Evolutionary conservation across 352 stramenopile species (phyloP).

Genomic region (Phytophthora pseudosyringae): DNA sequence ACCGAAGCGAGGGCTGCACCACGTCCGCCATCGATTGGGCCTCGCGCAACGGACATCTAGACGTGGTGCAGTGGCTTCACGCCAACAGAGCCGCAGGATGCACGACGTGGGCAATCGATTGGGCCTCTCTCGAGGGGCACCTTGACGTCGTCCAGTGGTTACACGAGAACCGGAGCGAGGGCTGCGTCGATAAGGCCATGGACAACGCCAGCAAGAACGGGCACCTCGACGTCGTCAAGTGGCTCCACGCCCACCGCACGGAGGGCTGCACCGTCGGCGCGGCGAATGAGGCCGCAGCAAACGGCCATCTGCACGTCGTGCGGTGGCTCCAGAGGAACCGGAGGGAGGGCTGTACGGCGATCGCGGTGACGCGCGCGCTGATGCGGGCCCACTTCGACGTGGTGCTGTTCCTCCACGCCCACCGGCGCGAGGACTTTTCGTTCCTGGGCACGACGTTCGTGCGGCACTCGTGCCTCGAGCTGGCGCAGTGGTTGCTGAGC

Average conservation of each 20-base stretch:
- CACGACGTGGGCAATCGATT: conserved; percentile 26
- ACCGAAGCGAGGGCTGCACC: conserved; percentile 28
- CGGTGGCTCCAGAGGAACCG: conserved; percentile 28
- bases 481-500: conserved; percentile 19
- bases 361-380: conserved; percentile 18
- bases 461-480: conserved; percentile 22
- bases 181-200: conserved; percentile 37
- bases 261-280: conserved; percentile 25
- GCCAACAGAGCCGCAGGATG: conserved; percentile 21
- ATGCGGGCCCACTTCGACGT: conserved; percentile 26
- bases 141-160: conserved; percentile 30
- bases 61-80: conserved; percentile 21
- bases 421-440: conserved; percentile 21
- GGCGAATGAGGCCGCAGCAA: conserved; percentile 24
- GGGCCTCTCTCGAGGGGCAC: conserved; percentile 21
- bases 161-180: conserved; percentile 28
- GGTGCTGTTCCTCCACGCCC: conserved; percentile 25
- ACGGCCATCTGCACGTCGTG: conserved; percentile 21
- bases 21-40: conserved; percentile 32
- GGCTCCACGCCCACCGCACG: conserved; percentile 22
- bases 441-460: conserved; percentile 29
- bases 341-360: conserved; percentile 6
- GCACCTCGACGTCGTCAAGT: conserved; percentile 28
- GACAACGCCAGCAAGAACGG: conserved; percentile 34
- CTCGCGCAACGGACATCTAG: conserved; percentile 17